A percentile compares a stretch with the other conserved stretches of the same genome.
These are phyloP conservation scores for Melanogaster broomeanus DNA, from an alignment of 768 basidiomycete species.

Conservation along the genomic window DNA sequence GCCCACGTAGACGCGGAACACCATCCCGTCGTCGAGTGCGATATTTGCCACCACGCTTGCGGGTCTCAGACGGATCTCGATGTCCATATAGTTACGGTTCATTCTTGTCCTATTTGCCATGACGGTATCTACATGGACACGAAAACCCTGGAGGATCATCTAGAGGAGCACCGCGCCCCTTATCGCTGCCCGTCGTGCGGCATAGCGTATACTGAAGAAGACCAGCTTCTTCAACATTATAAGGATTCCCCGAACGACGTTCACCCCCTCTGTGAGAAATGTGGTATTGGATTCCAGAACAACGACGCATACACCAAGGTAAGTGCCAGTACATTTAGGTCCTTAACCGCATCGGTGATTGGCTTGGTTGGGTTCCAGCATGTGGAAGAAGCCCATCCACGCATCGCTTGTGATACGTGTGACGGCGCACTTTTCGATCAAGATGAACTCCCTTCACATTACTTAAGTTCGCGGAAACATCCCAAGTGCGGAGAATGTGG, in stretches of 20 bases:
- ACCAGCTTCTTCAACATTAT: constrained; percentile 42
- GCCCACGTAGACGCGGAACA: neutral
- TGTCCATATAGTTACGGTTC: constrained; percentile 30
- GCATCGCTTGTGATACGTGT: constrained; percentile 35
- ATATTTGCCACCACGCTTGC: constrained; percentile 24
- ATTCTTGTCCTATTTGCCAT: constrained; percentile 35
- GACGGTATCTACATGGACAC: constrained; percentile 30
- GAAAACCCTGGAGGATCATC: constrained; percentile 26
- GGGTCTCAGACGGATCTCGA: constrained; percentile 27
- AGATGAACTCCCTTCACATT: constrained; percentile 25
- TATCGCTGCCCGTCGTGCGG: constrained; percentile 26
- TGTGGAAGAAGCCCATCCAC: constrained; percentile 37
- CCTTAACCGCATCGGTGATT: constrained; percentile 1
- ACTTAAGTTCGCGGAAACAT: constrained; percentile 27
- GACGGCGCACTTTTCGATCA: constrained; percentile 22
- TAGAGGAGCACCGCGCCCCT: constrained; percentile 30
- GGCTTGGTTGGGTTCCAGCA: constrained; percentile 35
- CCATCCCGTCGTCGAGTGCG: constrained; percentile 15
- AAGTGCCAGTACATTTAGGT: constrained; percentile 3
- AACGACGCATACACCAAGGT: constrained; percentile 30
- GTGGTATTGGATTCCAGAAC: constrained; percentile 38
- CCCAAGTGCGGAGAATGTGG: constrained; percentile 29
- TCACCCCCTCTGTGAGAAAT: constrained; percentile 40
- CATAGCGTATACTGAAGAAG: constrained; percentile 30
- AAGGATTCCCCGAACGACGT: constrained; percentile 31